Base-by-base conservation (phyloP, 768 basidiomycete species). In the Tylopilus sp. region DNA sequence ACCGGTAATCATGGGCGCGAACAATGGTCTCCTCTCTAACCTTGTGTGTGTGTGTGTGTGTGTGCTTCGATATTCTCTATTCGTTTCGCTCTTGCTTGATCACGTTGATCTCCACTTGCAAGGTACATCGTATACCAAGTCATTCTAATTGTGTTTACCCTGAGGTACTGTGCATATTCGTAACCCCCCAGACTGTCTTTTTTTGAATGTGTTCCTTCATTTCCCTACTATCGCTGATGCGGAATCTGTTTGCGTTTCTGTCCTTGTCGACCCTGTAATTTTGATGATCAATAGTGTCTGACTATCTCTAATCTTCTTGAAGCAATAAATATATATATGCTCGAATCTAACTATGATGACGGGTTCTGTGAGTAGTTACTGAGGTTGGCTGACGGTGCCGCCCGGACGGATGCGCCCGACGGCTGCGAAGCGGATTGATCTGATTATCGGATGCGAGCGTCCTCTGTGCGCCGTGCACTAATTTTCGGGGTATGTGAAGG, bases 1-100 rank as follows among this genome's bases (percentile, higher is more conserved):
- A 42, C 48, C 52, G 61, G 59, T 66, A 66, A 66, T 66, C 38
- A 20, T 36, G 44, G 54, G 30, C 51, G 28, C 40, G 59, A 57
- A 69, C 67, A 61, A 7, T 68, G 61, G 53, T 65, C 38, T 28
- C 40, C 22, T 51, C 44, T n/a, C 7, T 47, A 31, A 35, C 28
- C 11, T 10, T 28, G 8, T 38, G 38, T 53, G 43, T 44, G n/a
- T n/a, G n/a, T n/a, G n/a, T n/a, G n/a, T n/a, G n/a, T 26, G 4
- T 58, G 25, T 11, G 11, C 18, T 28, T 11, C 5, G 20, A 28
- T 18, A n/a, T 33, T 47, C 28, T 30, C 25, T 36, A 21, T 42
- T 40, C 44, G 21, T 25, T 7, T 3, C 46, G 20, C 12, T 33
- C 44, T 40, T 61, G 44, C 28, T 8, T 28, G 28, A 28, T 28